Evolutionary conservation across 2,329 filamentous ascomycete species (phyloP).

Genomic region (Dactylellina cionopaga): DNA sequence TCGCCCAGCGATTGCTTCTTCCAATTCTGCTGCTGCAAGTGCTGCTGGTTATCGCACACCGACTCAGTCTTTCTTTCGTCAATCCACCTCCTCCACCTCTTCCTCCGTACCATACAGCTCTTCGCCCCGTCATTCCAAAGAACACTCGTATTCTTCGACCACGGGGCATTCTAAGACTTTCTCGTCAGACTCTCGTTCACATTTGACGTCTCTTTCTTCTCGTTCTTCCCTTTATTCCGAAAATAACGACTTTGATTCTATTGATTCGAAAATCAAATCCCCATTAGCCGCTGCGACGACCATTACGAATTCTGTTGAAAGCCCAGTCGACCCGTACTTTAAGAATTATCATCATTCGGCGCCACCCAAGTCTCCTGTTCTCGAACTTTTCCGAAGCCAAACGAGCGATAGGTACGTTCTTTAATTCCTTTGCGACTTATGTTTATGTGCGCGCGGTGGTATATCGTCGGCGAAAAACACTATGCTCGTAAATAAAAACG

Average conservation of each 20-base stretch:
- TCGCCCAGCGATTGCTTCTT: constrained; percentile 29
- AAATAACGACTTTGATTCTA: constrained; percentile 50
- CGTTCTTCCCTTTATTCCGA: constrained; percentile 52
- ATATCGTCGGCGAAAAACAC: no score
- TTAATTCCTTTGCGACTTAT: background rate
- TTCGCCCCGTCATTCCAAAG: constrained; percentile 50
- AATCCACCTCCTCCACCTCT: constrained; percentile 52
- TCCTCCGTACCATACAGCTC: constrained; percentile 49
- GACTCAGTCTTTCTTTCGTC: constrained; percentile 53
- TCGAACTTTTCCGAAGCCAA: constrained; percentile 48
- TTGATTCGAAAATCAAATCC: constrained; percentile 40
- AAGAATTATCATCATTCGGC: constrained; percentile 42
- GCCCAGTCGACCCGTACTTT: constrained; percentile 41
- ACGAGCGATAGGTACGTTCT: constrained; percentile 38
- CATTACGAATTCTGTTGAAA: constrained; percentile 37
- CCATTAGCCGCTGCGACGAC: constrained; percentile 30
- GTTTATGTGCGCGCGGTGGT: background rate
- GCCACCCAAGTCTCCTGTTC: constrained; percentile 47
- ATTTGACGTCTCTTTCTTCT: constrained; percentile 46
- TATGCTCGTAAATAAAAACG: no score
- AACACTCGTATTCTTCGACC: constrained; percentile 41
- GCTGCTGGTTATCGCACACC: constrained; percentile 40
- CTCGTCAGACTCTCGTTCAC: constrained; percentile 53
- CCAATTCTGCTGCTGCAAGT: constrained; percentile 18
- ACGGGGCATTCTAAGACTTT: constrained; percentile 46